These are phyloP conservation scores for Stachybotrys echinatus DNA, from an alignment of 2,329 filamentous ascomycete genomes.

Conservation along the genomic window DNA sequence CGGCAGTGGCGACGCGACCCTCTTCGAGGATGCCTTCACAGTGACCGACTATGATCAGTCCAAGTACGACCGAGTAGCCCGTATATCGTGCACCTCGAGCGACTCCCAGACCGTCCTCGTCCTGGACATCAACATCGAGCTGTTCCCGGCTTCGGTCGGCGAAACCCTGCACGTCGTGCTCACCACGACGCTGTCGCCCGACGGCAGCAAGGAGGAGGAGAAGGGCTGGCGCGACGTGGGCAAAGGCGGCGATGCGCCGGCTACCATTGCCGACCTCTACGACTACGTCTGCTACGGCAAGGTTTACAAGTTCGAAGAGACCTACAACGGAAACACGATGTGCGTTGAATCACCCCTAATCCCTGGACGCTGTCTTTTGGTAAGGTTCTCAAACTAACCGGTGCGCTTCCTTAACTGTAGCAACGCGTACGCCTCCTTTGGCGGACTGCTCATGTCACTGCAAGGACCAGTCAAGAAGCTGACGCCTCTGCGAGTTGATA, in stretches of 20 bases:
- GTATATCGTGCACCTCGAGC: conserved; percentile 70
- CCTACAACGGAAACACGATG: conserved; percentile 75
- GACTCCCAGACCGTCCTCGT: conserved; percentile 72
- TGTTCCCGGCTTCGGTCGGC: conserved; percentile 71
- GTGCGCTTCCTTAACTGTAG: conserved; percentile 37
- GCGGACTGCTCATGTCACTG: conserved; percentile 82
- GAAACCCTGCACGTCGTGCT: conserved; percentile 78
- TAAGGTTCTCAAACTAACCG: conserved; percentile 1
- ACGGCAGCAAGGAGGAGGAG: conserved; percentile 73
- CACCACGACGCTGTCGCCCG: conserved; percentile 78
- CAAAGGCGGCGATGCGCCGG: conserved; percentile 46
- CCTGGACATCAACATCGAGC: conserved; percentile 90
- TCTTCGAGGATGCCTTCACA: conserved; percentile 90
- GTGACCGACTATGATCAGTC: conserved; percentile 72
- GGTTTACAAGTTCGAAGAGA: conserved; percentile 84
- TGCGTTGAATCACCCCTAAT: conserved; percentile 28
- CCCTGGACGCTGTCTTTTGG: neutral
- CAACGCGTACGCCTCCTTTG: conserved; percentile 91
- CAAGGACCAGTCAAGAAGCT: conserved; percentile 96
- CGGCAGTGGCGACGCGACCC: conserved; percentile 75
- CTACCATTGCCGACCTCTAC: conserved; percentile 69
- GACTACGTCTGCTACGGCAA: conserved; percentile 88
- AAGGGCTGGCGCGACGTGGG: conserved; percentile 77
- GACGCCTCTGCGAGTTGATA: conserved; percentile 83
- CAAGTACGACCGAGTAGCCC: conserved; percentile 94